Evolutionary conservation across 2,329 filamentous ascomycete genomes (phyloP).

Genomic region (Trichoderma afroharzianum): DNA sequence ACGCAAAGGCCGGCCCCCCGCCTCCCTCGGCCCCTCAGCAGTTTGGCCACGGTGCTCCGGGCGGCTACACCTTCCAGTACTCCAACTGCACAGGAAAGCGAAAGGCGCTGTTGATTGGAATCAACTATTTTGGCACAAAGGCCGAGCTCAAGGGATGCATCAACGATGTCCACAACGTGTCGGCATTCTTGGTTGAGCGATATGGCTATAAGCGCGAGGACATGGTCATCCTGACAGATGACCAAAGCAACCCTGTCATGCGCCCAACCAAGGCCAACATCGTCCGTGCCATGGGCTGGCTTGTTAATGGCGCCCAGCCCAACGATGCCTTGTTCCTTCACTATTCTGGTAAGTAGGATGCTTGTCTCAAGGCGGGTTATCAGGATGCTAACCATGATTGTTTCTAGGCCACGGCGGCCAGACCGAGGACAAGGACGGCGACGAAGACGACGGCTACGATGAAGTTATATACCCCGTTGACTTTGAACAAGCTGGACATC

Average conservation of each 20-base stretch:
- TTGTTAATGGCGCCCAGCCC: slow-evolving; percentile 65
- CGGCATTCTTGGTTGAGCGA: slow-evolving; percentile 62
- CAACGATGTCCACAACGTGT: slow-evolving; percentile 78
- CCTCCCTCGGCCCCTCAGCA: slow-evolving; percentile 50
- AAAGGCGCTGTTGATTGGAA: slow-evolving; percentile 73
- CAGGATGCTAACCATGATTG: neutral
- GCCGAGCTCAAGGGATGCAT: slow-evolving; percentile 73
- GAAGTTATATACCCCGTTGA: slow-evolving; percentile 79
- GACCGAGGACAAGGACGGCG: slow-evolving; percentile 67
- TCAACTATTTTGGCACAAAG: slow-evolving; percentile 74
- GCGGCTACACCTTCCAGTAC: slow-evolving; percentile 70
- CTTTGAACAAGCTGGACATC: slow-evolving; percentile 65
- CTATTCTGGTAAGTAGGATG: slow-evolving; percentile 56
- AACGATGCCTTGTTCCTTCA: slow-evolving; percentile 77
- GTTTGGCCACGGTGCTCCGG: slow-evolving; percentile 66
- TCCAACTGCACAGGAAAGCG: slow-evolving; percentile 69
- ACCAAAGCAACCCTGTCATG: slow-evolving; percentile 66
- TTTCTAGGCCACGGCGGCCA: slow-evolving; percentile 69
- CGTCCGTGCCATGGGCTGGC: slow-evolving; percentile 70
- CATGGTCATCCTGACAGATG: slow-evolving; percentile 76
- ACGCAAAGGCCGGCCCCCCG: slow-evolving; percentile 35
- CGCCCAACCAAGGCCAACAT: slow-evolving; percentile 75
- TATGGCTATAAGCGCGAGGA: slow-evolving; percentile 73
- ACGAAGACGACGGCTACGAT: slow-evolving; percentile 74
- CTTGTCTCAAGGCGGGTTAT: neutral